These are phyloP conservation scores for Leishmania lainsoni DNA, from an alignment of 208 protist species.

Conservation along the genomic window DNA sequence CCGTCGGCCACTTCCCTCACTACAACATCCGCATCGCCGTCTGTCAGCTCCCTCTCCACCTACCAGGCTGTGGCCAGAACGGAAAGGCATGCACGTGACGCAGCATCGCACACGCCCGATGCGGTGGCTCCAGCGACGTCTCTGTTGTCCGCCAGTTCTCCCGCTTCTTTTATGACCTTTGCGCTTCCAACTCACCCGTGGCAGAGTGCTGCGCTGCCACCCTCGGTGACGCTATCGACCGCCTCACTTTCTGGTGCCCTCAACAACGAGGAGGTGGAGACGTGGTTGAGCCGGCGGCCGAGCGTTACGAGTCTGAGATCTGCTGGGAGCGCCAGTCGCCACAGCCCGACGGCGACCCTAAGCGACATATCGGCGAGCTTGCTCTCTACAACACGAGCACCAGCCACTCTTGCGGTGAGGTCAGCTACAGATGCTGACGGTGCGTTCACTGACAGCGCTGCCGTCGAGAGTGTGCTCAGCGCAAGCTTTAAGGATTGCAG, in stretches of 20 bases:
- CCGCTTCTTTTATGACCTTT: conserved; percentile 15
- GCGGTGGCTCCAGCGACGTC: background rate
- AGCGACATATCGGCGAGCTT: conserved; percentile 39
- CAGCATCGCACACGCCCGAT: background rate
- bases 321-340: conserved; percentile 6
- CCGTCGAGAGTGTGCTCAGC: background rate
- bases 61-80: too few species aligned
- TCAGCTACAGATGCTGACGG: background rate
- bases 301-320: conserved; percentile 22
- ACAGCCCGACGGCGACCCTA: conserved; percentile 20
- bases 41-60: background rate
- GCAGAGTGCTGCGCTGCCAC: background rate
- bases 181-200: conserved; percentile 12
- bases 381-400: conserved; percentile 30
- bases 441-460: background rate
- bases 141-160: background rate
- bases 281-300: conserved; percentile 8
- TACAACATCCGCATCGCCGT: background rate
- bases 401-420: background rate
- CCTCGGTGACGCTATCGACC: conserved; percentile 5
- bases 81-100: background rate
- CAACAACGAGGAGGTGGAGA: conserved; percentile 5
- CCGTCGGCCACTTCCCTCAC: background rate
- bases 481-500: background rate
- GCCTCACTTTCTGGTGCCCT: background rate